Percentiles rank a stretch among this genome's conserved stretches.
Evolutionary conservation across 305 asterid genomes (phyloP).

Genomic region (Fraxinus paxiana): DNA sequence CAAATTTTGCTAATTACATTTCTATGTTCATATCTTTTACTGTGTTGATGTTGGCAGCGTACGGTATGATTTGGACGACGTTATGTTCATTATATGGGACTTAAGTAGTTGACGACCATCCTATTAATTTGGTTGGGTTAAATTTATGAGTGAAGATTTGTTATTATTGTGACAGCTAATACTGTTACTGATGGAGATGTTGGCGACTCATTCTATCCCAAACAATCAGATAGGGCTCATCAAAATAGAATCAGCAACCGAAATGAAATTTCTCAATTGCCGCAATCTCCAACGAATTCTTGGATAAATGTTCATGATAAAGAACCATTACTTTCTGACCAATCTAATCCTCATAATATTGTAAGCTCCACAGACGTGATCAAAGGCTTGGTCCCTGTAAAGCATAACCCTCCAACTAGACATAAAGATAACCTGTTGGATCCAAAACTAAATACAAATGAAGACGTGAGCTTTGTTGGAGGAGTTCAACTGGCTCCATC

Average conservation of each 20-base stretch:
- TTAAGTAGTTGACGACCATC: constrained; percentile 2
- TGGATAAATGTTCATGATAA: constrained; percentile 52
- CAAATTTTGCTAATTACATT: neutral
- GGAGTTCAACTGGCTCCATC: constrained; percentile 49
- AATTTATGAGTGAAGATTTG: constrained; percentile 7
- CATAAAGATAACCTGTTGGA: constrained; percentile 38
- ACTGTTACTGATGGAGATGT: constrained; percentile 47
- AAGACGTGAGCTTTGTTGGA: constrained; percentile 44
- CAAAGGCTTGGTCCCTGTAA: constrained; percentile 36
- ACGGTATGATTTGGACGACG: neutral
- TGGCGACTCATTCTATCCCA: constrained; percentile 35
- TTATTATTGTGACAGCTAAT: constrained; percentile 36
- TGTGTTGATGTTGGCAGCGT: constrained; percentile 17
- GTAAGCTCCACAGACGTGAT: constrained; percentile 38
- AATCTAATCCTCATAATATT: constrained; percentile 38
- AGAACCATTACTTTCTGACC: constrained; percentile 36
- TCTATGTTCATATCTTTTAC: constrained; percentile 1
- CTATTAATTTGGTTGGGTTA: constrained; percentile 11
- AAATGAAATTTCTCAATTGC: constrained; percentile 37
- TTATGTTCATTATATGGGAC: constrained; percentile 8
- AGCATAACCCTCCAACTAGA: constrained; percentile 39
- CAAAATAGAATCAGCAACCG: constrained; percentile 47
- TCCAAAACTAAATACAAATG: constrained; percentile 37
- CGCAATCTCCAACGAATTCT: constrained; percentile 46
- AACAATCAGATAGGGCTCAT: constrained; percentile 41